A percentile compares a stretch with the other conserved stretches of the same genome.
These are phyloP conservation scores for Nakaseomyces sp. DNA, from an alignment of 1,139 yeast genomes.

Conservation along the genomic window DNA sequence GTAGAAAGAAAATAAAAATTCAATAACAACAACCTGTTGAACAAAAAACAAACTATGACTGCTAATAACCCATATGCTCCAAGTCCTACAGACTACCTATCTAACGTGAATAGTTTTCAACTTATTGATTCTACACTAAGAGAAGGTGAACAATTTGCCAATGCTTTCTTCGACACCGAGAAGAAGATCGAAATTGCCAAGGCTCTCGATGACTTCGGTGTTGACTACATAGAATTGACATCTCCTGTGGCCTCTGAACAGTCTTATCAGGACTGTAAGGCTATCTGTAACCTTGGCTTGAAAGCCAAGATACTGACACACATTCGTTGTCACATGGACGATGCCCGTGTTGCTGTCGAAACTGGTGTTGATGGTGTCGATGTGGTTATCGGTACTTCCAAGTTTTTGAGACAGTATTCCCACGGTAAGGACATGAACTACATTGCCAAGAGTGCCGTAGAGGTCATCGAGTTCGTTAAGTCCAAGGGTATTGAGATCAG, in stretches of 20 bases:
- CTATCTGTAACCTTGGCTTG: slow-evolving; percentile 92
- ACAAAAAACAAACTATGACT: too few relatives aligned
- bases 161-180: slow-evolving; percentile 90
- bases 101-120: slow-evolving; percentile 84
- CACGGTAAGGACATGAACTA: slow-evolving; percentile 99
- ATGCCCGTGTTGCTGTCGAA: slow-evolving; percentile 91
- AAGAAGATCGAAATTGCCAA: slow-evolving; percentile 96
- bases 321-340: slow-evolving; percentile 98
- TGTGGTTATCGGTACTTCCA: slow-evolving; percentile 96
- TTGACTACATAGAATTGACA: slow-evolving; percentile 92
- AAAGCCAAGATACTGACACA: slow-evolving; percentile 89
- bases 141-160: slow-evolving; percentile 98
- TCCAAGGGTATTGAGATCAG: slow-evolving; percentile 95
- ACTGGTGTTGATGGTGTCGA: slow-evolving; percentile 99
- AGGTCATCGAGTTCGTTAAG: slow-evolving; percentile 95
- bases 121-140: slow-evolving; percentile 90
- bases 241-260: slow-evolving; percentile 98
- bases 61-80: slow-evolving; percentile 69
- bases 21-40: too few relatives aligned
- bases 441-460: slow-evolving; percentile 92
- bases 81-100: slow-evolving; percentile 82
- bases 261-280: slow-evolving; percentile 88
- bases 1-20: too few relatives aligned
- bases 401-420: slow-evolving; percentile 84
- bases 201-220: slow-evolving; percentile 96